Evolutionary conservation across 768 basidiomycete species (phyloP).

Genomic region (Coprinellus micaceus): DNA sequence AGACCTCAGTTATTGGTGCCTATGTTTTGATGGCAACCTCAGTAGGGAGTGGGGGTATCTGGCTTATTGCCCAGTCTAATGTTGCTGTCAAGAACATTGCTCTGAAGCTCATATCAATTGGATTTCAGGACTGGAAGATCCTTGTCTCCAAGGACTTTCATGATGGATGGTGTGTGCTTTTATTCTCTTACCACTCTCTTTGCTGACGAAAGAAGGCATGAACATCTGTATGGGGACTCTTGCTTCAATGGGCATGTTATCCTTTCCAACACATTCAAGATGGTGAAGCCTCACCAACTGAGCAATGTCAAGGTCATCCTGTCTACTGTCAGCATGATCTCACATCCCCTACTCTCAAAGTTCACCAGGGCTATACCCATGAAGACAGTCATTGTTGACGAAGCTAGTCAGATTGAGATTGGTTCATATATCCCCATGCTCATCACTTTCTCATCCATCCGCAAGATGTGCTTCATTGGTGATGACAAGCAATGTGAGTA

Average conservation of each 20-base stretch:
- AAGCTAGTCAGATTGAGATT: slow-evolving; percentile 65
- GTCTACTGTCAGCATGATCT: slow-evolving; percentile 77
- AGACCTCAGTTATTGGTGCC: slow-evolving; percentile 68
- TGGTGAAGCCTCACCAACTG: slow-evolving; percentile 20
- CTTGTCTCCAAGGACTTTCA: slow-evolving; percentile 71
- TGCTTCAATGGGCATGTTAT: slow-evolving; percentile 47
- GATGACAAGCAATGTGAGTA: slow-evolving; percentile 62
- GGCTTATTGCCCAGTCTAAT: slow-evolving; percentile 84
- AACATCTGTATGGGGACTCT: slow-evolving; percentile 59
- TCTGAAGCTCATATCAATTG: slow-evolving; percentile 61
- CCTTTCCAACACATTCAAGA: slow-evolving; percentile 37
- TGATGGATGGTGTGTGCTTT: slow-evolving; percentile 49
- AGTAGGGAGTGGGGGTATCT: slow-evolving; percentile 48
- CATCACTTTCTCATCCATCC: slow-evolving; percentile 32
- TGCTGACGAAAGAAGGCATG: slow-evolving; percentile 56
- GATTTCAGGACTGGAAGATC: slow-evolving; percentile 56
- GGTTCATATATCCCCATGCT: slow-evolving; percentile 47
- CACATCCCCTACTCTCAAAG: slow-evolving; percentile 30
- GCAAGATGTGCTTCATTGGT: slow-evolving; percentile 61
- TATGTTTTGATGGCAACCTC: slow-evolving; percentile 49
- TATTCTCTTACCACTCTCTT: slow-evolving; percentile 7
- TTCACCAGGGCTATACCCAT: slow-evolving; percentile 40
- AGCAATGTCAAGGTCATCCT: slow-evolving; percentile 56
- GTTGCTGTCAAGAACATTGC: slow-evolving; percentile 89
- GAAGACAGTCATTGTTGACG: slow-evolving; percentile 55